Evolutionary conservation across 2,329 filamentous ascomycete genomes (phyloP), one percentile per base, ranked within the genome.

Genomic region (Penicillium occitanis): DNA sequence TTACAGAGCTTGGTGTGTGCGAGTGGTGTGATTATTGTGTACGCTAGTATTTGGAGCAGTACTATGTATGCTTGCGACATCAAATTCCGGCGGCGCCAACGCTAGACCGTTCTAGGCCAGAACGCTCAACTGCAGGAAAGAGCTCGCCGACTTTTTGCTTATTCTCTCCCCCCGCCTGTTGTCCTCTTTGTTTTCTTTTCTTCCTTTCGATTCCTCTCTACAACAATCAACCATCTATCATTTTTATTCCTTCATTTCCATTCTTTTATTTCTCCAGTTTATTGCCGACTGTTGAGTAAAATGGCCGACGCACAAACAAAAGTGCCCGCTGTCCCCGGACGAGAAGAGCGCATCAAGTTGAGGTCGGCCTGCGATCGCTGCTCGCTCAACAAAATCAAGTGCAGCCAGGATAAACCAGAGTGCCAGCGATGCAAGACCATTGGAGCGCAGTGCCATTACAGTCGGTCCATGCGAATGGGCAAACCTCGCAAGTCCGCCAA

Each of bases 321-420:
- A 50, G n/a, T 19, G 30, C 28, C 51, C 19, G 37, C 62, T 37
- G 50, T 40, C 17, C 51, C 62, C n/a, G 62, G 33, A n/a, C 40
- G 62, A 37, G 62, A 64, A 19, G 62, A 63, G 61, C 66, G 66
- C 46, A 66, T 68, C 55, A 68, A 68, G 44, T 37, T 68, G 33
- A 61, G 66, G 40, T 66, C 66, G 14, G 59, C 66, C 7, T 68
- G 66, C 46, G 66, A 68, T 58, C 63, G 66, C 25, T 68, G 66
- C 53, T 68, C 66, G 17, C 42, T 65, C 10, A 68, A 68, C 61
- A 68, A 68, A 30, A 68, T 68, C 37, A 68, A 68, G 25, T 68
- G 66, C 37, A 66, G 66, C 61, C 66, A 68, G 61, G 66, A 68
- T 14, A 68, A 68, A 48, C 66, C 66, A 35, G 53, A 63, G 53